These are phyloP conservation scores for Komagataella pastoris DNA, from an alignment of 805 yeast genomes.

Conservation along the genomic window DNA sequence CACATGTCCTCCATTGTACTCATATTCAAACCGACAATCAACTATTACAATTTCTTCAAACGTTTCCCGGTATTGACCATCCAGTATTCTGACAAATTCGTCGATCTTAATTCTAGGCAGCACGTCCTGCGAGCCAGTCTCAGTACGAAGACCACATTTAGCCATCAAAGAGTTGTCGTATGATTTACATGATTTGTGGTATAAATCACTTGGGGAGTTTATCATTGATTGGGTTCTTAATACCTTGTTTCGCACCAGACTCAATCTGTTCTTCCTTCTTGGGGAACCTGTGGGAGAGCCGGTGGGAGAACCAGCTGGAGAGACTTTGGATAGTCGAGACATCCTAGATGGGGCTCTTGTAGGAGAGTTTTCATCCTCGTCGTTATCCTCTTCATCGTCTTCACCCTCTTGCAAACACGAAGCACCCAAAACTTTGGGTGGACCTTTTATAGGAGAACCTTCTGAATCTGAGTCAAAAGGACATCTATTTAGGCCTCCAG, in stretches of 20 bases:
- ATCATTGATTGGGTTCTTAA: constrained; percentile 62
- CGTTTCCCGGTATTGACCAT: constrained; percentile 30
- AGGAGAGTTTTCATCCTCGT: not conserved
- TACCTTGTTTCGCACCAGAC: constrained; percentile 20
- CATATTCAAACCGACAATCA: constrained; percentile 91
- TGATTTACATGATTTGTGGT: not conserved
- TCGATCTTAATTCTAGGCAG: constrained; percentile 54
- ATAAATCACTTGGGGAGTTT: constrained; percentile 7
- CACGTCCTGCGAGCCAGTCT: constrained; percentile 39
- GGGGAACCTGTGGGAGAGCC: not conserved
- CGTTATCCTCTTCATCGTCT: not conserved
- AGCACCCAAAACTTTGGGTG: not conserved
- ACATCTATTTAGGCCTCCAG: not conserved
- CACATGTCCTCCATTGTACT: constrained; percentile 88
- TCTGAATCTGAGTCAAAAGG: not conserved
- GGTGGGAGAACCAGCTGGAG: not conserved
- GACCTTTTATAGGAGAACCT: not conserved
- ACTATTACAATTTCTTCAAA: constrained; percentile 50
- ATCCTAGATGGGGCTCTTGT: not conserved
- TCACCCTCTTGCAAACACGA: not conserved
- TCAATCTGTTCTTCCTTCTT: not conserved
- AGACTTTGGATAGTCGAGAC: not conserved
- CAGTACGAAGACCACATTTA: constrained; percentile 25
- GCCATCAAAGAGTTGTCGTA: constrained; percentile 10
- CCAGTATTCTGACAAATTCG: constrained; percentile 43